These are phyloP conservation scores for Colletotrichum gloeosporioides DNA, from an alignment of 2,329 filamentous ascomycete genomes.

Conservation along the genomic window DNA sequence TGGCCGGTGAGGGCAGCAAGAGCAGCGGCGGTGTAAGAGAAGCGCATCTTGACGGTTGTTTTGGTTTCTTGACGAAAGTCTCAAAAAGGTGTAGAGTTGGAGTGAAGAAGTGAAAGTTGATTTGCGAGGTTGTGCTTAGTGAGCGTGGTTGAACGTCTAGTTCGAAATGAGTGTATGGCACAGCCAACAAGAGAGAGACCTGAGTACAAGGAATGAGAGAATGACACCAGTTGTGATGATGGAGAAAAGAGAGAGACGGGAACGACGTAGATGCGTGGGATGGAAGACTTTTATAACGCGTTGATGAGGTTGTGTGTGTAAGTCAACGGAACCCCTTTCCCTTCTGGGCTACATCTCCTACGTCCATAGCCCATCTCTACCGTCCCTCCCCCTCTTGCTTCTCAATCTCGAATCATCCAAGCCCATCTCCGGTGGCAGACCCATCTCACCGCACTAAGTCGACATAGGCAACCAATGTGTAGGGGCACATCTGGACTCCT, in stretches of 20 bases:
- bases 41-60: slow-evolving; percentile 37
- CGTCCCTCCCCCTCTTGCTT: not conserved
- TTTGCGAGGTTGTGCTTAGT: slow-evolving; percentile 17
- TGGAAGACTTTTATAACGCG: slow-evolving; percentile 6
- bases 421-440: slow-evolving; percentile 15
- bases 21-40: slow-evolving; percentile 28
- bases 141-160: slow-evolving; percentile 22
- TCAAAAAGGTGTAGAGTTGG: not conserved
- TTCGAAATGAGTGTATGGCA: slow-evolving; percentile 21
- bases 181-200: slow-evolving; percentile 21
- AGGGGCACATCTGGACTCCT: not conserved
- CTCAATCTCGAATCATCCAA: slow-evolving; percentile 9
- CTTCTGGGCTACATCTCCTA: not conserved
- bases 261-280: not conserved
- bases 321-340: not conserved
- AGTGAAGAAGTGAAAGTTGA: slow-evolving; percentile 7
- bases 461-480: slow-evolving; percentile 1
- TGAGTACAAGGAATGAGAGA: slow-evolving; percentile 18
- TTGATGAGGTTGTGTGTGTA: not conserved
- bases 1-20: slow-evolving; percentile 37
- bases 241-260: not conserved
- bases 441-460: slow-evolving; percentile 12
- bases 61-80: not conserved
- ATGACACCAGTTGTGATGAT: slow-evolving; percentile 22
- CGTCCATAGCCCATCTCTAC: not conserved